Base-by-base conservation (phyloP, 78 protist genomes). In the Trichosphaerium sp. region DNA sequence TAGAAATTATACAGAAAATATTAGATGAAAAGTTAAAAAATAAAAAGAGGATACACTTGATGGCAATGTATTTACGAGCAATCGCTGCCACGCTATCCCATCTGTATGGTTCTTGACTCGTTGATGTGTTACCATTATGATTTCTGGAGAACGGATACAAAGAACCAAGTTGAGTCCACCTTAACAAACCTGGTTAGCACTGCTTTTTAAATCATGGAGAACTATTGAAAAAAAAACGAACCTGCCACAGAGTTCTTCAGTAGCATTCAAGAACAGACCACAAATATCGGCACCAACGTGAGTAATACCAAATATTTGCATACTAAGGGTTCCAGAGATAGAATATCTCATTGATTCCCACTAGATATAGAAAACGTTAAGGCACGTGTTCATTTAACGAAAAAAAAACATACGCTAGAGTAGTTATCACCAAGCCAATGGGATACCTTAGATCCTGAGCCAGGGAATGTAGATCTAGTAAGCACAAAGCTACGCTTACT, bases 211-310 rank as follows among this genome's bases (percentile, higher is more conserved):
- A n/a, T n/a, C n/a, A n/a, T n/a, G n/a, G n/a, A n/a, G n/a, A n/a
- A n/a, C n/a, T n/a, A n/a, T n/a, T n/a, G n/a, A n/a, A n/a, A n/a
- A n/a, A n/a, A n/a, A n/a, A n/a, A n/a, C n/a, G n/a, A n/a, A n/a
- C n/a, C n/a, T 71, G 21, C 71, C 65, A 44, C 88, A 89, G 15
- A 89, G 65, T 56, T 81, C 88, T 15, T 61, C 80, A 6, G 64
- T 83, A 32, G 90, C 58, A 11, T 48, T 42, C 2, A 75, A 82
- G 63, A 56, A 56, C 63, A 90, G 86, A 44, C 95, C 95, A 49
- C 95, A 83, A 11, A 90, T 86, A 60, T 90, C 95, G 1, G 95
- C 92, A 8, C 95, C 95, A 43, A 86, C 87, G 29, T 80, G 21
- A 18, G 95, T 90, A 1, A 89, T 70, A 42, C 87, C 88, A 58